Percentiles rank a stretch among this genome's conserved stretches.
These are phyloP conservation scores for Nitzschia inconspicua DNA, from an alignment of 108 stramenopile genomes.

Conservation along the genomic window DNA sequence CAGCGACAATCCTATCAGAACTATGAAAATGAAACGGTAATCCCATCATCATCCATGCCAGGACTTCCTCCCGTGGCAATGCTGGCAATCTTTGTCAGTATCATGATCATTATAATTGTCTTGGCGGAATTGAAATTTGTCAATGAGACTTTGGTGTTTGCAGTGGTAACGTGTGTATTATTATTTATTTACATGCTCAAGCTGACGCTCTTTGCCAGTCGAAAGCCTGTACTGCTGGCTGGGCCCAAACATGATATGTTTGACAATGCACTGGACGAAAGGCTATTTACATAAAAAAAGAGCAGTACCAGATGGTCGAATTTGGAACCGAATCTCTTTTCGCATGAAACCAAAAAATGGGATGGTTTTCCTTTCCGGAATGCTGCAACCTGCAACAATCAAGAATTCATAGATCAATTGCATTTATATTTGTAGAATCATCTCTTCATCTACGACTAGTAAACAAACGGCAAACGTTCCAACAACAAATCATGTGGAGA, in stretches of 20 bases:
- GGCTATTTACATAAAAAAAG: no score
- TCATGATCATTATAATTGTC: slow-evolving; percentile 57
- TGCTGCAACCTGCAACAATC: no score
- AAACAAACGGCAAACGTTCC: no score
- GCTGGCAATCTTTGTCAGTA: slow-evolving; percentile 59
- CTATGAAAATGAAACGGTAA: slow-evolving; percentile 24
- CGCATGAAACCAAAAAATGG: no score
- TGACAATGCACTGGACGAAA: no score
- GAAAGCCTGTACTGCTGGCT: slow-evolving; percentile 46
- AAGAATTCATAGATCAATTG: no score
- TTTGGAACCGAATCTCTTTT: no score
- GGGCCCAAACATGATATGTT: slow-evolving; percentile 35
- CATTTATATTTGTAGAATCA: no score
- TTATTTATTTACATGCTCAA: slow-evolving; percentile 89
- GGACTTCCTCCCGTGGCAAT: slow-evolving; percentile 75
- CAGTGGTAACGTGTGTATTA: slow-evolving; percentile 78
- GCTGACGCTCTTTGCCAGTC: slow-evolving; percentile 66
- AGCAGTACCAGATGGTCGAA: no score
- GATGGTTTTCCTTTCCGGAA: no score
- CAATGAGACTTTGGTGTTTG: slow-evolving; percentile 83
- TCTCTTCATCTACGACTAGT: no score
- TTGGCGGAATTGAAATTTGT: slow-evolving; percentile 76
- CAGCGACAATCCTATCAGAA: slow-evolving; percentile 1
- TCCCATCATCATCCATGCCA: slow-evolving; percentile 8
- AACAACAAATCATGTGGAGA: no score